phyloP scores from a whole-genome alignment of 164 flowering plant genomes.

The Euptelea pleiosperma region DNA sequence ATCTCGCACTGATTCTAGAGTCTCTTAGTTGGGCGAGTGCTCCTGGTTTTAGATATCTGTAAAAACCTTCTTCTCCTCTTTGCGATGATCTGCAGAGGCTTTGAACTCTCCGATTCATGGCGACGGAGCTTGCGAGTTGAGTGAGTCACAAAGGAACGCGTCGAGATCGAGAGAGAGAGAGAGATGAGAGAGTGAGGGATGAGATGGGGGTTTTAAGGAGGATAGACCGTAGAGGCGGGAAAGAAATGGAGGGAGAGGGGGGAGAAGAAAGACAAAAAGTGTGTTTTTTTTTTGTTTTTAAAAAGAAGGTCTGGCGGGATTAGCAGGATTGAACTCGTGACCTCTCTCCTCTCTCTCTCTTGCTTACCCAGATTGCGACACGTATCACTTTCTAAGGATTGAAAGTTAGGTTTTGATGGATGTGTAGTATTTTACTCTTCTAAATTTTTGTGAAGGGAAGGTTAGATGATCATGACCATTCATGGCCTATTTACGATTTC shows the following conservation, averaged over 20 bases:
- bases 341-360: no score
- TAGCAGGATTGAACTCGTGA: no score
- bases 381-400: no score
- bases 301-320: no score
- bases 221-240: constrained; percentile 7
- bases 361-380: no score
- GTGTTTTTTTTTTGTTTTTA: no score
- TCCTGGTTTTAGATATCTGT: constrained; percentile 35
- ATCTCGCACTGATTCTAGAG: constrained; percentile 29
- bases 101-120: constrained; percentile 21
- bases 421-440: no score
- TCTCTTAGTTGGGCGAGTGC: constrained; percentile 39
- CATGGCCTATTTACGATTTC: no score
- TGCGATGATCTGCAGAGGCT: constrained; percentile 14
- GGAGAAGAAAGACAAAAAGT: not conserved
- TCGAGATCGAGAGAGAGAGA: constrained; percentile 6
- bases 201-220: not conserved
- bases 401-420: no score
- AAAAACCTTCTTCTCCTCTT: constrained; percentile 20
- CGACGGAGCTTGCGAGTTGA: not conserved
- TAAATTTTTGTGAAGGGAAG: no score
- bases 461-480: no score
- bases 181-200: not conserved
- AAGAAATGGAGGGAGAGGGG: constrained; percentile 12
- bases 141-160: not conserved